Evolutionary conservation across 495 filamentous ascomycete genomes (phyloP), one percentile per base, ranked within the genome.

Genomic region (Geoglossum glabrum): DNA sequence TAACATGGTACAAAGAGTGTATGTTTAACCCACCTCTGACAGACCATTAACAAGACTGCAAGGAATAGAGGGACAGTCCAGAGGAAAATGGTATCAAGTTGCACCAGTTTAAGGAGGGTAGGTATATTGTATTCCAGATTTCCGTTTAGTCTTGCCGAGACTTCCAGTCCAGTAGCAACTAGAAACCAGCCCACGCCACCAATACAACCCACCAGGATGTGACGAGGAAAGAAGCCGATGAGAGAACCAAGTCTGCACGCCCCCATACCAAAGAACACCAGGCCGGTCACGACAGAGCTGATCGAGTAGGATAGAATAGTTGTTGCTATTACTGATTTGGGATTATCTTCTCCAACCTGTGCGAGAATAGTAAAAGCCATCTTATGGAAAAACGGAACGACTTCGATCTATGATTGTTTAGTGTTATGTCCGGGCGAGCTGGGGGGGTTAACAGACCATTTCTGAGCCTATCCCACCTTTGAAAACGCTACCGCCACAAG

Each of bases 131-230:
- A 94, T 61, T 84, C 78, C 19, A 97, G 75, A 64, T 84, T 86
- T 7, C 89, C 88, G 21, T 88, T 79, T 26, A 98, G 74, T 36
- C 88, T 77, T 8, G 90, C 90, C n/a, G 87, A 90, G 23, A 98
- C 92, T 64, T 98, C 92, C 50, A 98, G 76, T 26, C 86, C 92
- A 1, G 92, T 98, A 43, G 83, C 80, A 51, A 96, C 71, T 26
- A 98, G 77, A 68, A 98, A 98, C 75, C 87, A 93, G n/a, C 92
- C 92, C 23, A 98, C 93, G 57, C 92, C 92, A 43, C 93, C 92
- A 60, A 98, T 97, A 65, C 93, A 96, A 26, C 92, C 92, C 49
- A 94, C 87, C n/a, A 97, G 69, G 61, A 98, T 97, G 60, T 93
- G 89, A 33, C 90, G 79, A 28, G 92, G 92, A 62, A 98, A 96